Conservation (phyloP, 768 basidiomycete species). For the Tylopilus vinaceipallidus region DNA sequence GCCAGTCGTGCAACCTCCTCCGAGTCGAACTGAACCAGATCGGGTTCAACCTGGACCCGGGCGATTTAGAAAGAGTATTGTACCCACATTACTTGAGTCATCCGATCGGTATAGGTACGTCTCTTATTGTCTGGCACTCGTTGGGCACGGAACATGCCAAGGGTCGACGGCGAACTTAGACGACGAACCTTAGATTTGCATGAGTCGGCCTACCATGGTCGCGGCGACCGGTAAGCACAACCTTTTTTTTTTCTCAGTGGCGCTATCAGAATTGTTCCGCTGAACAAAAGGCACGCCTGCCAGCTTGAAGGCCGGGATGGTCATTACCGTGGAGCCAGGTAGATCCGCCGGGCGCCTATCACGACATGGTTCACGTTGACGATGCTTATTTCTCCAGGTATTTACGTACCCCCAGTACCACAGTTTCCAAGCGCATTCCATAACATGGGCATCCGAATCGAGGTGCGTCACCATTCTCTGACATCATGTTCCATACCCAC, state of each 20-base stretch:
- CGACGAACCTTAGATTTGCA: constrained; percentile 66
- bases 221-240: constrained; percentile 52
- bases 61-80: constrained; percentile 65
- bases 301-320: constrained; percentile 82
- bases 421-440: constrained; percentile 88
- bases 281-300: constrained; percentile 7
- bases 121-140: not conserved
- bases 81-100: constrained; percentile 95
- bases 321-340: constrained; percentile 92
- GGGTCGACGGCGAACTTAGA: constrained; percentile 9
- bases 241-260: constrained; percentile 21
- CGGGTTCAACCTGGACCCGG: constrained; percentile 38
- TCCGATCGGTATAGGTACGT: constrained; percentile 83
- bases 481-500: constrained; percentile 5
- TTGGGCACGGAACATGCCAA: not conserved
- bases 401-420: constrained; percentile 82
- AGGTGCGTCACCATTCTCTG: constrained; percentile 42
- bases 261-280: not conserved
- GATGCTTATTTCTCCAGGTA: constrained; percentile 41
- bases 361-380: constrained; percentile 2
- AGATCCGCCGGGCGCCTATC: constrained; percentile 10
- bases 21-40: constrained; percentile 71
- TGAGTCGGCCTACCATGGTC: constrained; percentile 68
- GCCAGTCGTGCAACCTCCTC: constrained; percentile 63
- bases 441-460: constrained; percentile 89